These are phyloP conservation scores for Colletotrichum sp. DNA, from an alignment of 2,329 filamentous ascomycete species.

Conservation along the genomic window DNA sequence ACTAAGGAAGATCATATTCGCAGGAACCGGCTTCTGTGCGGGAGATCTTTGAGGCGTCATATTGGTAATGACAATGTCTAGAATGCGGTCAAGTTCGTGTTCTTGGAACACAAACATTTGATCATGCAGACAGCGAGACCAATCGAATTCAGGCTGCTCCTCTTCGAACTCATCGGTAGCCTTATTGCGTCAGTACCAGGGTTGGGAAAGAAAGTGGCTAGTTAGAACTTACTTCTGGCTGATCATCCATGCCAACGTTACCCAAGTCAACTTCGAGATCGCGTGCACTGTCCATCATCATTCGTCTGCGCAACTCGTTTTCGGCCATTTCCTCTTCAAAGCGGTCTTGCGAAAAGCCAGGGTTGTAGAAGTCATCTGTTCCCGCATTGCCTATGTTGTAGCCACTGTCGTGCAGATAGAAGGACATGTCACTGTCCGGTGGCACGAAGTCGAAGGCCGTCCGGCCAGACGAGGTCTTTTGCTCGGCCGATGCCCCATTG, in stretches of 20 bases:
- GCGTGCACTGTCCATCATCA: constrained; percentile 99
- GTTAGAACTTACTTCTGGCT: constrained; percentile 73
- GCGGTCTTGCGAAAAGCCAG: constrained; percentile 87
- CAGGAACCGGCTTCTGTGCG: constrained; percentile 96
- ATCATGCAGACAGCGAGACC: constrained; percentile 92
- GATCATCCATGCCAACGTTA: constrained; percentile 94
- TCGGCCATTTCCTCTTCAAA: constrained; percentile 99
- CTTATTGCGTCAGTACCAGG: constrained; percentile 27
- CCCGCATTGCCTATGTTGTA: constrained; percentile 86
- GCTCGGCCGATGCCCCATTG: constrained; percentile 92
- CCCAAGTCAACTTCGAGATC: constrained; percentile 96
- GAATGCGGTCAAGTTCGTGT: constrained; percentile 85
- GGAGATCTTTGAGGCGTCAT: constrained; percentile 97
- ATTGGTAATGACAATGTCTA: constrained; percentile 95
- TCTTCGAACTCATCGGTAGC: constrained; percentile 77
- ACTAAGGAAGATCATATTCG: constrained; percentile 95
- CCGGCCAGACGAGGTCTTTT: constrained; percentile 91
- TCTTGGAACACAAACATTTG: constrained; percentile 99
- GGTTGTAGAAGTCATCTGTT: constrained; percentile 90
- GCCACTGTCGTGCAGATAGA: constrained; percentile 92
- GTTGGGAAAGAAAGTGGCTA: background rate
- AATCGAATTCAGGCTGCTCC: constrained; percentile 93
- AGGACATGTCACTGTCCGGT: constrained; percentile 94
- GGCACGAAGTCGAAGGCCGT: constrained; percentile 96
- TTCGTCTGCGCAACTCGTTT: constrained; percentile 90